Evolutionary conservation across 2,329 filamentous ascomycete genomes (phyloP), one percentile per base, ranked within the genome.

Genomic region (Leptographium radiaticola): DNA sequence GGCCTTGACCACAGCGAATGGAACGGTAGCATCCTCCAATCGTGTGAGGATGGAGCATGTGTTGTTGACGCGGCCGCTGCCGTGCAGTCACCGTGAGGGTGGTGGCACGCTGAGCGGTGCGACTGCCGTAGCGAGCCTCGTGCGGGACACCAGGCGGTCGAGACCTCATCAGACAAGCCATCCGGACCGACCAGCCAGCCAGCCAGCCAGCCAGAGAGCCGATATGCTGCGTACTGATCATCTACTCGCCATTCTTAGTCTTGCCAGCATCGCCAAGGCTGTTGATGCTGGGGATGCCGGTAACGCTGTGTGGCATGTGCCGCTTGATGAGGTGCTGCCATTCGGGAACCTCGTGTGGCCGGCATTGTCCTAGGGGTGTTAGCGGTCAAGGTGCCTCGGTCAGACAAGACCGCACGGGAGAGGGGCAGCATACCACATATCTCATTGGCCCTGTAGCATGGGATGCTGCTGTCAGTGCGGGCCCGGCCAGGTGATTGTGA

Each of bases 281-380:
- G 48, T 58, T 52, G 50, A 58, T 53, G 39, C 54, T 53, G 25
- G 42, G 36, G 30, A 58, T 38, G 30, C 56, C 56, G 8, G 56
- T 58, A 16, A 55, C 38, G 52, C 54, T 55, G 42, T 44, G 31
- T 6, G 53, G 55, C 6, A 63, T 66, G 57, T 64, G 60, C 57
- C 65, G 66, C 58, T 64, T 65, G 61, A 69, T 68, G 54, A 67
- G 60, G 58, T 64, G 64, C 55, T 68, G 65, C 68, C 68, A 70
- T 1, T 63, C 59, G 13, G 66, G 64, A 33, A 64, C 62, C 18
- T 63, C 60, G 44, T 65, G 65, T 4, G 68, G 68, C 54, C 66
- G 68, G 63, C 68, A 70, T 60, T 68, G 65, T 49, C 67, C 67
- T 68, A 53, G 31, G 9, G 38, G n/a, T 38, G n/a, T 40, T 30